Evolutionary conservation across 495 filamentous ascomycete genomes (phyloP).

Genomic region (Cercophora newfieldiana): DNA sequence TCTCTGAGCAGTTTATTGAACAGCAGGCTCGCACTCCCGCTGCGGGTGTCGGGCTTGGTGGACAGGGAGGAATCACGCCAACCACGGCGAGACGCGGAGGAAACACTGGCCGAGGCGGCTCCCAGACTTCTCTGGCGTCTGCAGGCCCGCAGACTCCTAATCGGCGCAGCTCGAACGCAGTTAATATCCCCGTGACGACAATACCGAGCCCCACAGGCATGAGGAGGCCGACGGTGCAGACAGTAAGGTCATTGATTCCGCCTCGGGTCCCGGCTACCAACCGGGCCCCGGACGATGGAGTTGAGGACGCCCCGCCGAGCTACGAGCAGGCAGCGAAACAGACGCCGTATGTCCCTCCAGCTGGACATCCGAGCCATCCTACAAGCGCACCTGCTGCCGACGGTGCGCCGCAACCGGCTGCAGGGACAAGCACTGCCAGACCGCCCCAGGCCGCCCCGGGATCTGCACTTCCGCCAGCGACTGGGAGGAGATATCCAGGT

Average conservation of each 20-base stretch:
- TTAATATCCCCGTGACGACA: conserved; percentile 24
- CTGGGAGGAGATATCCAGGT: not conserved
- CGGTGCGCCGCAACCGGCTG: not conserved
- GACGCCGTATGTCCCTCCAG: conserved; percentile 63
- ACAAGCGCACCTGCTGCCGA: conserved; percentile 34
- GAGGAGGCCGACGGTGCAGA: conserved; percentile 31
- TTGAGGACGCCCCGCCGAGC: conserved; percentile 69
- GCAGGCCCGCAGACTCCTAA: conserved; percentile 1
- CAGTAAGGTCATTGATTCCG: conserved; percentile 48
- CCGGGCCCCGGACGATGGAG: conserved; percentile 46
- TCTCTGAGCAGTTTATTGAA: conserved; percentile 60
- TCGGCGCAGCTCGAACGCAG: conserved; percentile 23
- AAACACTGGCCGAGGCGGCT: conserved; percentile 16
- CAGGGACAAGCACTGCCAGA: not conserved
- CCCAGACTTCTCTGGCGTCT: conserved; percentile 7
- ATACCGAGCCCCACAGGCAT: conserved; percentile 16
- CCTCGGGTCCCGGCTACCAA: conserved; percentile 33
- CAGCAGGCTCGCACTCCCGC: conserved; percentile 43
- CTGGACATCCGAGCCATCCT: conserved; percentile 57
- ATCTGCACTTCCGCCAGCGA: not conserved
- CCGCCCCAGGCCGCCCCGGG: not conserved
- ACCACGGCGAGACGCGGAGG: conserved; percentile 6
- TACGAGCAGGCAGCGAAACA: conserved; percentile 78
- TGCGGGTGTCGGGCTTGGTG: conserved; percentile 10
- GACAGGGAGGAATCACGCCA: conserved; percentile 12